These are phyloP conservation scores for Pittosporum tobira DNA, from an alignment of 129 eudicot genomes.

Conservation along the genomic window DNA sequence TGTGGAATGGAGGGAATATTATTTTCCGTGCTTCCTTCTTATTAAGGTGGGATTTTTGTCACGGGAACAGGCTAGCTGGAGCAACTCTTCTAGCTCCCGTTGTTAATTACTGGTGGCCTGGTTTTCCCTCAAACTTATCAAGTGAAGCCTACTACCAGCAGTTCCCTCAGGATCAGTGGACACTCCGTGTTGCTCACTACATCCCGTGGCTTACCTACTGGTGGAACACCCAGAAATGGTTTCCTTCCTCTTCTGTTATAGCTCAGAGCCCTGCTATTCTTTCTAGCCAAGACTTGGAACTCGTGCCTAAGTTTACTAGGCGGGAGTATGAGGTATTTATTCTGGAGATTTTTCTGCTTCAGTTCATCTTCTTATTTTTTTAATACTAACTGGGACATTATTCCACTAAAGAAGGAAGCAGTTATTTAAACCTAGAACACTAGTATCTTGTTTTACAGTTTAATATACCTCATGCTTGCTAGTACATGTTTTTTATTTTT, in stretches of 20 bases:
- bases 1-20: not conserved
- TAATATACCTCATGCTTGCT: too few relatives aligned
- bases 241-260: conserved; percentile 23
- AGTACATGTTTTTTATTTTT: too few relatives aligned
- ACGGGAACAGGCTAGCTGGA: conserved; percentile 33
- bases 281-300: conserved; percentile 17
- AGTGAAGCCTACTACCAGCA: conserved; percentile 15
- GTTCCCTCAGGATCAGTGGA: conserved; percentile 32
- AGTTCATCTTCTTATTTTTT: not conserved
- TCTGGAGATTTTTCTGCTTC: not conserved
- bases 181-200: conserved; percentile 37
- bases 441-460: too few relatives aligned
- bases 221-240: conserved; percentile 47
- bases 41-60: not conserved
- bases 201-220: conserved; percentile 42
- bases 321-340: conserved; percentile 2
- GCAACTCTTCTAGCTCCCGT: conserved; percentile 34
- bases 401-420: not conserved
- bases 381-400: not conserved
- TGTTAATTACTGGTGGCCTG: conserved; percentile 43
- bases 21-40: not conserved
- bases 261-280: conserved; percentile 4
- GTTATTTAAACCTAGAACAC: too few relatives aligned
- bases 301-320: not conserved
- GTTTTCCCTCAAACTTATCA: conserved; percentile 25